phyloP scores from a whole-genome alignment of 169 alveolate genomes.

The Amoebophrya sp. region DNA sequence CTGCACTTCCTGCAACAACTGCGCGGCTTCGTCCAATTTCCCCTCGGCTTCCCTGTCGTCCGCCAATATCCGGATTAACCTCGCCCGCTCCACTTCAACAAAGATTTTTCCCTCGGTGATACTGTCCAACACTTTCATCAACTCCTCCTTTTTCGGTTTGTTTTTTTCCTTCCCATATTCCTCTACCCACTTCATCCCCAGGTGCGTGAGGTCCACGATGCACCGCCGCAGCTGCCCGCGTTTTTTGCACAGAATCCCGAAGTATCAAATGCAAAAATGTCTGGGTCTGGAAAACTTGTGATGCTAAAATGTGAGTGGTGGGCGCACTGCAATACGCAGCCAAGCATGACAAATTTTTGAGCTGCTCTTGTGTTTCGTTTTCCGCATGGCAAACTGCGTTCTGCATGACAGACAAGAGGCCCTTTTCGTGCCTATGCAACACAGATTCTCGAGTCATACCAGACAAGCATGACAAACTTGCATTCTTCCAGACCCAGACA shows the following conservation, averaged over 20 bases:
- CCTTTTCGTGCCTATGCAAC: too few relatives aligned
- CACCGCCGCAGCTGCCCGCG: slow-evolving; percentile 59
- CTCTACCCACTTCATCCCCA: slow-evolving; percentile 38
- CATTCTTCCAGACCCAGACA: too few relatives aligned
- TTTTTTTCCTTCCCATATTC: neutral
- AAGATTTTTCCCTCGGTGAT: slow-evolving; percentile 48
- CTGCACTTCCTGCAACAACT: slow-evolving; percentile 55
- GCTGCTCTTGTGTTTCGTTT: too few relatives aligned
- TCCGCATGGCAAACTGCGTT: too few relatives aligned
- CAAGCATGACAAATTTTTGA: too few relatives aligned
- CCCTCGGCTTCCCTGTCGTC: slow-evolving; percentile 55
- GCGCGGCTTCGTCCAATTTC: slow-evolving; percentile 52
- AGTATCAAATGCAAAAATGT: too few relatives aligned
- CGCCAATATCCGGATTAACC: slow-evolving; percentile 53
- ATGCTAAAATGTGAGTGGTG: too few relatives aligned
- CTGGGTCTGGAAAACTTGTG: too few relatives aligned
- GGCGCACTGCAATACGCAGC: too few relatives aligned
- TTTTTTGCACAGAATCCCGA: slow-evolving; percentile 43
- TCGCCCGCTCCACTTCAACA: slow-evolving; percentile 62
- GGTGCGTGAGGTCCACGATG: slow-evolving; percentile 39
- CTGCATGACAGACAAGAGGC: too few relatives aligned
- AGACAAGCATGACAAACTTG: too few relatives aligned
- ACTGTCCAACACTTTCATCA: neutral
- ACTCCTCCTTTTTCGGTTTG: neutral
- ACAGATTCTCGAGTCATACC: too few relatives aligned